These are phyloP conservation scores for Colletotrichum tropicicola DNA, from an alignment of 2,329 filamentous ascomycete species.

Conservation along the genomic window DNA sequence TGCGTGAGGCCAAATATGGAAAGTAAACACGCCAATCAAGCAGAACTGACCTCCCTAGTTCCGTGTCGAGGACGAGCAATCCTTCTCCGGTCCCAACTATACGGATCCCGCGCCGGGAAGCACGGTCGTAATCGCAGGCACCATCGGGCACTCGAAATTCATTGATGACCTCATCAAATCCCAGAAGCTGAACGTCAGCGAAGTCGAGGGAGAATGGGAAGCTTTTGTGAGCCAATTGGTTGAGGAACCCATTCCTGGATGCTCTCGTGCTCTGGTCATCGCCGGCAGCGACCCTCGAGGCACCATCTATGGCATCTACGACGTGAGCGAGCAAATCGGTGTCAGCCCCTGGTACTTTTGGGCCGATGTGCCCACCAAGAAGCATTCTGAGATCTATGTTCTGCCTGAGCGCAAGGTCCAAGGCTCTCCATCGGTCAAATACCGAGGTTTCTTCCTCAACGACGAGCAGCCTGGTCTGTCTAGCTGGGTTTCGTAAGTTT, in stretches of 20 bases:
- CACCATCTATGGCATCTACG: conserved; percentile 76
- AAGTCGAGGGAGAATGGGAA: conserved; percentile 73
- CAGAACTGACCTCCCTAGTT: conserved; percentile 47
- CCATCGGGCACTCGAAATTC: conserved; percentile 69
- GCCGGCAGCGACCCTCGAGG: conserved; percentile 72
- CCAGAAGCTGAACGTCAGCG: conserved; percentile 65
- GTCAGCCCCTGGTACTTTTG: conserved; percentile 77
- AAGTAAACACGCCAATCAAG: too few species aligned
- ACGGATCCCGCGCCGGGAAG: conserved; percentile 50
- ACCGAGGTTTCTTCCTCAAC: conserved; percentile 76
- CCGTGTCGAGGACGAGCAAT: conserved; percentile 48
- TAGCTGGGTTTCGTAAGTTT: conserved; percentile 63
- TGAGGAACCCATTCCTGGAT: conserved; percentile 63
- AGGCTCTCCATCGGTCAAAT: conserved; percentile 69
- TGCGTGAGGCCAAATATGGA: too few species aligned
- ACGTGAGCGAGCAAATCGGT: conserved; percentile 77
- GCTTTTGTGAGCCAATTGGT: conserved; percentile 70
- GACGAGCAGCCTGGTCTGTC: conserved; percentile 75
- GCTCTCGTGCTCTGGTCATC: conserved; percentile 69
- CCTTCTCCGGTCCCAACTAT: conserved; percentile 56
- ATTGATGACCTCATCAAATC: conserved; percentile 66
- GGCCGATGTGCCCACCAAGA: conserved; percentile 67
- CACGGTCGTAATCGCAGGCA: conserved; percentile 73
- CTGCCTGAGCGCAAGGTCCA: conserved; percentile 63
- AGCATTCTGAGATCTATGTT: conserved; percentile 63